Evolutionary conservation across 345 rosid species (phyloP), one percentile per base, ranked within the genome.

Genomic region (Ceriops decandra): DNA sequence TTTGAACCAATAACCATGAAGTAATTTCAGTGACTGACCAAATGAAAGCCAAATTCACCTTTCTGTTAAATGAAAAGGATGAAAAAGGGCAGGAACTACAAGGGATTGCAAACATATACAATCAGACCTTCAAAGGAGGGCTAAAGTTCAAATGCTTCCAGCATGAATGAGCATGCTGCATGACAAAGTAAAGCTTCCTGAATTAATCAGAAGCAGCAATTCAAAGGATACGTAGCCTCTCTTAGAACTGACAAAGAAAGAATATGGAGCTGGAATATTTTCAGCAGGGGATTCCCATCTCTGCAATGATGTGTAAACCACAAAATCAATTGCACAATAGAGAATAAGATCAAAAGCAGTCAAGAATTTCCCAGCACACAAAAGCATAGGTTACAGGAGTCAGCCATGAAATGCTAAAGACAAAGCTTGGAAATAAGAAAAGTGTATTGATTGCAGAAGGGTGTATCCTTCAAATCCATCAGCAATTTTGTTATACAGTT

Each of bases 141-240:
- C 17, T 42, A 42, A 42, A 13, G 49, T 42, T 42, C 19, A 42
- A 42, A 42, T 42, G 28, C 31, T 56, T 56, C 28, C 28, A 24
- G 59, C 26, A 24, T 56, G 28, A 24, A 56, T 56, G 16, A 56
- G 59, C 59, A 56, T 21, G 59, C 16, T 59, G 38, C 22, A 22
- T 2, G 58, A 9, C 62, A 52, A 62, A 7, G 51, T 30, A 71
- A 54, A 67, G 60, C 22, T 28, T 66, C 62, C 31, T 56, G 54
- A 67, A 61, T 33, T 59, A 16, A 67, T 5, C 38, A 38, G 71
- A 21, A 65, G 66, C 32, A 26, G 33, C 21, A 22, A 58, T 53
- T 63, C 52, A 16, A 77, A 86, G 93, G 93, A 88, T 88, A 88
- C 93, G 77, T 78, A 60, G 93, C 90, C 81, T 88, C 93, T 60